phyloP scores from a whole-genome alignment of 2,329 filamentous ascomycete genomes.

The Helotiales sp. region DNA sequence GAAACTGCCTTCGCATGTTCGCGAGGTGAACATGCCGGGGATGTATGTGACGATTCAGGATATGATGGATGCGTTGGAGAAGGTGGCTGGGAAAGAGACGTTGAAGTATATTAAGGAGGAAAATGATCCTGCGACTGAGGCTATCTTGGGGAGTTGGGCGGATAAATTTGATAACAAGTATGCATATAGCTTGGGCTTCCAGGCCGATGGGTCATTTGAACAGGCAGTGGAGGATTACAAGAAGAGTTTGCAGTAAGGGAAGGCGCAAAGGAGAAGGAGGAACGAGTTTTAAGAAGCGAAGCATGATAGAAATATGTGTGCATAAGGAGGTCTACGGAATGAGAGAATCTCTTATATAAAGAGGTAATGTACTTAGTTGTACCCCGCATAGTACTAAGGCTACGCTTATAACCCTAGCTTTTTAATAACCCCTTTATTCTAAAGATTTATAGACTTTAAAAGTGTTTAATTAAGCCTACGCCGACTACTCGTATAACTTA shows the following conservation, averaged over 20 bases:
- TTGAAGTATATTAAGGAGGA: conserved; percentile 58
- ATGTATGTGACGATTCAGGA: conserved; percentile 62
- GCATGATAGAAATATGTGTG: too few species aligned
- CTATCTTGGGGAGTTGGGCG: conserved; percentile 65
- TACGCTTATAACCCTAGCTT: too few species aligned
- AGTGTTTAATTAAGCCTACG: too few species aligned
- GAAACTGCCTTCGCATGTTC: conserved; percentile 51
- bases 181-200: conserved; percentile 56
- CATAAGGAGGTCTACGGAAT: too few species aligned
- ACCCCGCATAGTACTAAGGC: too few species aligned
- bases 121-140: conserved; percentile 57
- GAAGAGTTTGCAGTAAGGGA: conserved; percentile 30
- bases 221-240: conserved; percentile 60
- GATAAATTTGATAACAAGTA: conserved; percentile 59
- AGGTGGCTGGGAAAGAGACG: conserved; percentile 60
- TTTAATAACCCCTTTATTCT: too few species aligned
- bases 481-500: too few species aligned
- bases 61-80: conserved; percentile 62
- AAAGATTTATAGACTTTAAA: too few species aligned
- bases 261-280: not conserved
- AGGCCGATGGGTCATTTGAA: conserved; percentile 57
- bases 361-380: too few species aligned
- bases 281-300: too few species aligned
- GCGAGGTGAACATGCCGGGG: conserved; percentile 63
- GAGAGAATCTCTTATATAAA: too few species aligned